Conservation (phyloP, 345 rosid genomes). For the Eucalyptus shirleyi region DNA sequence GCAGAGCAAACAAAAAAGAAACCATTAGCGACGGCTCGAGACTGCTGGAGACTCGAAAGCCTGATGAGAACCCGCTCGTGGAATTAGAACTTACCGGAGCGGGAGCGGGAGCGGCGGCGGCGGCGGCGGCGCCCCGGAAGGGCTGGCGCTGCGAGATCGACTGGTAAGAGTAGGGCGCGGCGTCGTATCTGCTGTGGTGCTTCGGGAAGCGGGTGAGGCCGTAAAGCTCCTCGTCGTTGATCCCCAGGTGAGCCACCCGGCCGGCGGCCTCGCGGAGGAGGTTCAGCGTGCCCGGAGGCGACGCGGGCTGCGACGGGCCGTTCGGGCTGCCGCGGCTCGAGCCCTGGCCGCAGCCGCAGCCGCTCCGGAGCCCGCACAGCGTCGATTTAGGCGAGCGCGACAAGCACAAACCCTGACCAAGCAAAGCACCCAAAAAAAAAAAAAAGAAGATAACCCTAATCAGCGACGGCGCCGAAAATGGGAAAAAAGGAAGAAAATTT, state of each 20-base stretch:
- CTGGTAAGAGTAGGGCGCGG: neutral
- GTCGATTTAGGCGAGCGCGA: conserved; percentile 1
- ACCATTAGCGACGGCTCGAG: neutral
- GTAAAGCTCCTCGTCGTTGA: neutral
- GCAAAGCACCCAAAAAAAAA: neutral
- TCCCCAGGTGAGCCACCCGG: neutral
- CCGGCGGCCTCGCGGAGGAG: neutral
- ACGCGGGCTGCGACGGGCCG: neutral
- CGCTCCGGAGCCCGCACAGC: neutral
- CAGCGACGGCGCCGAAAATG: neutral
- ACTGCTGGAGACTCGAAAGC: neutral
- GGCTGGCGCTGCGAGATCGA: neutral
- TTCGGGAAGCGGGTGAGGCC: neutral
- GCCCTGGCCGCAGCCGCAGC: neutral
- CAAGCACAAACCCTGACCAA: neutral
- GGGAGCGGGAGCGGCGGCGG: too few species aligned
- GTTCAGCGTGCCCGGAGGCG: neutral
- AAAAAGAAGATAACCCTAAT: neutral
- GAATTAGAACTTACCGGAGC: neutral
- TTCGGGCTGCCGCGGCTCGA: neutral
- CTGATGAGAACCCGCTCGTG: neutral
- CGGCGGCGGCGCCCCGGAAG: neutral
- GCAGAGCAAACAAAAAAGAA: neutral
- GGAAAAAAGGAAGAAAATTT: too few species aligned
- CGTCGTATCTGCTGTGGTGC: neutral